These are phyloP conservation scores for Lantana camara DNA, from an alignment of 257 asterid genomes.

Conservation along the genomic window DNA sequence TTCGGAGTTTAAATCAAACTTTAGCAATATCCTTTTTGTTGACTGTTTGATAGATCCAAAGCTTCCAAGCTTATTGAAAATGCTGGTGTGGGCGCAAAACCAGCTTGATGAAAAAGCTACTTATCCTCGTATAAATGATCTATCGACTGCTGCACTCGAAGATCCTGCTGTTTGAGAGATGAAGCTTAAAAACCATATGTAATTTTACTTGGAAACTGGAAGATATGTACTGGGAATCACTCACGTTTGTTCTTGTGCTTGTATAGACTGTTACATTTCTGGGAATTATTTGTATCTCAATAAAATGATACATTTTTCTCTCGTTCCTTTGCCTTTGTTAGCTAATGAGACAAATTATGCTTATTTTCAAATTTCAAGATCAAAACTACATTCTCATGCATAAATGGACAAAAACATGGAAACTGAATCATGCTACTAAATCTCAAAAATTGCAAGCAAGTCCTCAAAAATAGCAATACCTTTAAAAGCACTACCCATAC, in stretches of 20 bases:
- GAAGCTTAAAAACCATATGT: constrained; percentile 9
- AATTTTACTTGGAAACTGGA: constrained; percentile 13
- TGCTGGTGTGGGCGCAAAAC: constrained; percentile 78
- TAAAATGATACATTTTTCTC: background rate
- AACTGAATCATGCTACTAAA: background rate
- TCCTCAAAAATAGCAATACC: background rate
- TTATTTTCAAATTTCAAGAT: too few relatives aligned
- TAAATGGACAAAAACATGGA: background rate
- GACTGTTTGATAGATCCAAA: constrained; percentile 71
- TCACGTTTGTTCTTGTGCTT: too few relatives aligned
- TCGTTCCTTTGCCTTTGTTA: background rate
- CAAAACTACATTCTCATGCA: constrained; percentile 5
- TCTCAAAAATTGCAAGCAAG: constrained; percentile 10
- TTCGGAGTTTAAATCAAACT: too few relatives aligned
- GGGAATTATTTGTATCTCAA: constrained; percentile 17
- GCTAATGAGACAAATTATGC: too few relatives aligned
- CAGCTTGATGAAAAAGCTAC: constrained; percentile 75
- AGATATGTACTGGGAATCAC: constrained; percentile 14
- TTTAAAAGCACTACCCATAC: background rate
- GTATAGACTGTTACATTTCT: background rate
- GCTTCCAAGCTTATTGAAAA: constrained; percentile 87
- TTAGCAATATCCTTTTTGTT: background rate
- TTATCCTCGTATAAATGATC: constrained; percentile 73
- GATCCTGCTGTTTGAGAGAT: constrained; percentile 60
- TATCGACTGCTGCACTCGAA: constrained; percentile 71